Evolutionary conservation across 164 flowering plant species (phyloP), one percentile per base, ranked within the genome.

Genomic region (Berberis thunbergii): DNA sequence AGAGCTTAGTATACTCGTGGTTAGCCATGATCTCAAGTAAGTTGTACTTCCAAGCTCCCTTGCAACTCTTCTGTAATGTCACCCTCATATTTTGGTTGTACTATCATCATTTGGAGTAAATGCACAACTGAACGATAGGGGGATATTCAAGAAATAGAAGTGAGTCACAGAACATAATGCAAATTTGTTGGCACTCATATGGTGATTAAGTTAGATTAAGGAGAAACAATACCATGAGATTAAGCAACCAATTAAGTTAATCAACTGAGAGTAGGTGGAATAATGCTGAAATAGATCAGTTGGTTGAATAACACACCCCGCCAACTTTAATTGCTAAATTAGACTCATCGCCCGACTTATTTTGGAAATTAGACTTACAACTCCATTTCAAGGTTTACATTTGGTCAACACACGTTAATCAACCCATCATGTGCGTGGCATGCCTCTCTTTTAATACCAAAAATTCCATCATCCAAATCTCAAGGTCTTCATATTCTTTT

Each of bases 1-100:
- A 68, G 84, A 91, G 63, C 65, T 91, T 57, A 86, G 96, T 49
- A 45, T 95, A 73, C 93, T 95, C 58, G 91, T 87, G 68, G 97
- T 91, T 70, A 95, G 99, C 83, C 97, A 94, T 79, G 99, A 94
- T 69, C 85, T 94, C 64, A 91, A 82, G 96, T 88, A 82, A 74
- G 89, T 74, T 39, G 7, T 57, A 40, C n/a, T 57, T 42, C 45
- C 41, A 57, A 57, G 12, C 2, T 2, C 2, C 58, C 60, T 4
- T 42, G 4, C 1, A 4, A 10, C 41, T 6, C 7, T 7, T 38
- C 59, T 39, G 39, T 1, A 41, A 41, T 41, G 50, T 48, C 59
- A 52, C 9, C 59, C 1, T 57, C 11, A 57, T 4, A 40, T 57
- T 57, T 57, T 40, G 12, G 11, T 11, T 52, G 11, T 7, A 1